Evolutionary conservation across 352 stramenopile species (phyloP), one percentile per base, ranked within the genome.

Genomic region (Pythium phragmitis): DNA sequence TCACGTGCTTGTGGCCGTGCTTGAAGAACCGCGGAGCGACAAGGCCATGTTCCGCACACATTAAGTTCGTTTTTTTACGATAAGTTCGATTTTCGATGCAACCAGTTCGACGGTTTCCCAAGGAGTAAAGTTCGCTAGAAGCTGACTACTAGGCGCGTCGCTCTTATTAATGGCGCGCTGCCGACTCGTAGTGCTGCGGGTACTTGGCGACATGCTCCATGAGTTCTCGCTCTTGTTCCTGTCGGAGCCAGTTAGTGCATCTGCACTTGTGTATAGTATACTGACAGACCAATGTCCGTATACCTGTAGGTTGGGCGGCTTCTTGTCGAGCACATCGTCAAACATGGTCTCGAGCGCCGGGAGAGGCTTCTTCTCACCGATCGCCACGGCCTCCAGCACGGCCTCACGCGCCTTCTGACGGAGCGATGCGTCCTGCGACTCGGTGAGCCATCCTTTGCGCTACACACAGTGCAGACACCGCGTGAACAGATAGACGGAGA

Each of bases 261-360:
- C 4, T 30, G 26, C 26, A 30, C 26, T 5, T 30, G 26, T 30
- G 26, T 30, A 30, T 30, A 30, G 26, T 30, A 30, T 30, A 30
- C 26, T 30, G 26, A 30, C 2, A 30, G 26, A 30, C 26, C 26
- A 5, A 2, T 57, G 50, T 12, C 7, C 7, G 46, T 43, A 36
- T 80, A 95, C 85, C 53, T 94, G 57, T 14, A 99, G 75, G 68
- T 99, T 89, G 9, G 71, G 80, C 30, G 96, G 93, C 69, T 98
- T 98, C 52, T 97, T 82, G 53, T 97, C 72, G 69, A 99, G 99
- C 4, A 99, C 97, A 72, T 99, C 98, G 36, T 97, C 85, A 67
- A 99, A 99, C 69, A 99, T 89, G 26, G 90, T 93, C 26, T 91
- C 70, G 1, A 99, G 53, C 26, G 80, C 33, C 19, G 97, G 96